Base-by-base conservation (phyloP, 2,329 filamentous ascomycete species). In the Xylariaceae sp. region DNA sequence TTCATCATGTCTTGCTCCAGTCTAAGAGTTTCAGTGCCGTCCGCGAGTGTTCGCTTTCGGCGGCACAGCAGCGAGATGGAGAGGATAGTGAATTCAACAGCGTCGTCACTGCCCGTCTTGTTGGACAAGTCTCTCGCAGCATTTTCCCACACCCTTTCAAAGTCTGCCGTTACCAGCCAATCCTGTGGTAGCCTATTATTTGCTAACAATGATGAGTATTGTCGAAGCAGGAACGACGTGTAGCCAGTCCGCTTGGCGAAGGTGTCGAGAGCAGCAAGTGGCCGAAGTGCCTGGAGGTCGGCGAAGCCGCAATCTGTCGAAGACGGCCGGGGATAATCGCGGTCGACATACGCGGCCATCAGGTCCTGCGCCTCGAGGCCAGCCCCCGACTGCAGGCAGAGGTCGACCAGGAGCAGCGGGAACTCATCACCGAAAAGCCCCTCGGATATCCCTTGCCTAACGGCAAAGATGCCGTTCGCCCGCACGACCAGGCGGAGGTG, bases 401-500 rank as follows among this genome's bases (percentile, higher is more conserved):
- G 52, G 13, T 59, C 54, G 19, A 68, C 47, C 5, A 73, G 45
- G 5, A 64, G 35, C 30, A 54, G 51, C 5, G 60, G 53, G 36
- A 70, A 65, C 8, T 52, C 44, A 10, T 57, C 46, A 17, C 61
- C 57, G 5, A 72, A 45, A 7, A 72, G 45, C 1, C 61, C 61
- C 14, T 65, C 61, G 1, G 38, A 32, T 11, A 68, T 62, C 3
- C 63, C 67, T 14, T 61, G 55, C 33, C 48, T 53, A 17, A 74
- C 40, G 3, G 67, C 56, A 19, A 58, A 46, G 12, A 71, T 38
- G 6, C 63, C 66, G 37, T 75, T 68, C 12, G 67, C 60, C 27
- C 68, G 59, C 11, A 67, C 62, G 9, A 72, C 55, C 3, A 50
- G 46, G 30, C 61, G 57, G 2, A 75, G 56, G 37, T 65, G 60